phyloP scores from a whole-genome alignment of 148 eudicot genomes.

The Selenicereus undatus region DNA sequence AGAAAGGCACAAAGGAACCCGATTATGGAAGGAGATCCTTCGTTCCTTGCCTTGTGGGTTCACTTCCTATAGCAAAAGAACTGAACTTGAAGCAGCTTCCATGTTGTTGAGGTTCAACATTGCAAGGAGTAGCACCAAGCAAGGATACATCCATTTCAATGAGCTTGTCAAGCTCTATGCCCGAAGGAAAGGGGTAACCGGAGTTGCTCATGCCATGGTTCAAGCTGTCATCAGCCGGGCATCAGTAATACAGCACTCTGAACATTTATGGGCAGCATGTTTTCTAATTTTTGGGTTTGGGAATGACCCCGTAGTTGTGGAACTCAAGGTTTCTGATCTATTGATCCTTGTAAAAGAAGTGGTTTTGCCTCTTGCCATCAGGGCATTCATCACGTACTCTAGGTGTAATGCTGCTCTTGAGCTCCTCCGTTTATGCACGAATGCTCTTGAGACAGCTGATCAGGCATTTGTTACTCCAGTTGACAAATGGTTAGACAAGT shows the following conservation, averaged over 20 bases:
- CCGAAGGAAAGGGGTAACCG: constrained; percentile 61
- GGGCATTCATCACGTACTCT: constrained; percentile 73
- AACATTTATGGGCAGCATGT: constrained; percentile 92
- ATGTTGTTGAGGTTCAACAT: constrained; percentile 77
- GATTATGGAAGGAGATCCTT: constrained; percentile 59
- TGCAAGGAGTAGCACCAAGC: constrained; percentile 66
- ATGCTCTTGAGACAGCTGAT: constrained; percentile 86
- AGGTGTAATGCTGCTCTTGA: constrained; percentile 78
- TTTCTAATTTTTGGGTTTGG: constrained; percentile 79
- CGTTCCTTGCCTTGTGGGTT: constrained; percentile 70
- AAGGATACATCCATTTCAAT: constrained; percentile 58
- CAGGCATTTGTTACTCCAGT: constrained; percentile 81
- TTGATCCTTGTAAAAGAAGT: constrained; percentile 67
- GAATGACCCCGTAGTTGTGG: constrained; percentile 66
- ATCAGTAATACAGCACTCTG: constrained; percentile 42
- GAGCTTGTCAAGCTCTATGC: constrained; percentile 72
- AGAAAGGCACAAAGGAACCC: constrained; percentile 49
- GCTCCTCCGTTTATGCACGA: constrained; percentile 81
- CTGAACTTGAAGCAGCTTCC: constrained; percentile 82
- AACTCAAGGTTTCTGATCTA: constrained; percentile 67
- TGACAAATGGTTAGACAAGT: constrained; percentile 80
- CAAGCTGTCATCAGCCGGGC: constrained; percentile 61
- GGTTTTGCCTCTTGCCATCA: constrained; percentile 68
- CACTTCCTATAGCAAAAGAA: constrained; percentile 58
- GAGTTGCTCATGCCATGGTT: constrained; percentile 72